phyloP scores from a whole-genome alignment of 306 rosid genomes.

The Cucurbita argyrosperma region DNA sequence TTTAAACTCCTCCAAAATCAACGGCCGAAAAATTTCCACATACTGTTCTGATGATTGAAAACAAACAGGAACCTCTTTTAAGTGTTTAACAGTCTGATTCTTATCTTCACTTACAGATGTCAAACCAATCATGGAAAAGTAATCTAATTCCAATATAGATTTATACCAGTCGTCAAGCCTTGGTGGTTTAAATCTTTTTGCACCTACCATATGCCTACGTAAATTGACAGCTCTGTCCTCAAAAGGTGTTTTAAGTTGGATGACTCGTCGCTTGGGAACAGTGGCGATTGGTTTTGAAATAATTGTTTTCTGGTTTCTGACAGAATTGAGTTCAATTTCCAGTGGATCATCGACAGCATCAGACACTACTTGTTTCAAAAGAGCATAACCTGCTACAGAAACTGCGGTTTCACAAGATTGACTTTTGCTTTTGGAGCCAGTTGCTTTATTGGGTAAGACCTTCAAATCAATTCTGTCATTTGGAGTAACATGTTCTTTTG shows the following conservation, averaged over 20 bases:
- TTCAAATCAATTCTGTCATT: constrained; percentile 24
- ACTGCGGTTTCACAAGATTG: constrained; percentile 18
- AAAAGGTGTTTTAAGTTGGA: constrained; percentile 60
- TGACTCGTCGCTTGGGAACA: constrained; percentile 61
- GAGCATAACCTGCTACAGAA: constrained; percentile 18
- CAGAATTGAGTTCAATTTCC: constrained; percentile 48
- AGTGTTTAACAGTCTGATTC: constrained; percentile 24
- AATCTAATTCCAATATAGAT: constrained; percentile 76
- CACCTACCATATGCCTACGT: constrained; percentile 37
- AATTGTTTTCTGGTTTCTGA: constrained; percentile 29
- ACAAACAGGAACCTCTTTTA: constrained; percentile 72
- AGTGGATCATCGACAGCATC: constrained; percentile 36
- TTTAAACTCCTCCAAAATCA: constrained; percentile 90
- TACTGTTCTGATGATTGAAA: constrained; percentile 85
- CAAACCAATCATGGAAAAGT: constrained; percentile 54
- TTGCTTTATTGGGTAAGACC: constrained; percentile 22
- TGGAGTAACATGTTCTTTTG: constrained; percentile 5
- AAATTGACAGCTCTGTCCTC: constrained; percentile 28
- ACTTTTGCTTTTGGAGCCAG: constrained; percentile 17
- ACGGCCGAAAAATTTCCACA: constrained; percentile 59
- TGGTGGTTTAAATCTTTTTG: constrained; percentile 73
- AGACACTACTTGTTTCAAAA: constrained; percentile 25
- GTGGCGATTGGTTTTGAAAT: constrained; percentile 35
- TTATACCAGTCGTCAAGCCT: constrained; percentile 82
- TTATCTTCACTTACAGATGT: constrained; percentile 49